Evolutionary conservation across 768 basidiomycete species (phyloP), one percentile per base, ranked within the genome.

Genomic region (Mycena amicta): DNA sequence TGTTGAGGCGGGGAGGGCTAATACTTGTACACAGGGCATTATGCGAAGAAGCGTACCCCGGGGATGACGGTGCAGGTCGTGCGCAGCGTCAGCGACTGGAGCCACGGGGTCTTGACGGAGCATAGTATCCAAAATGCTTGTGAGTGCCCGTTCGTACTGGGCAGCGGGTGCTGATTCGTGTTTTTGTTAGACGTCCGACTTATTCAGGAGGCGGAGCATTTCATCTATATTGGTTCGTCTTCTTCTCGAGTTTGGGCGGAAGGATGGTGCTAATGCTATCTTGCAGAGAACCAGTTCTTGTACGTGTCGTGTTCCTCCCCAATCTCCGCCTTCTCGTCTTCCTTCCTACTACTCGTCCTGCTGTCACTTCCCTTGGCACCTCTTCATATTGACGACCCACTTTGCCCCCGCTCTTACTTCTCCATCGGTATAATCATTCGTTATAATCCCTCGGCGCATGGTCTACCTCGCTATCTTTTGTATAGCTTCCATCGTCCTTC

Each of bases 81-180:
- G 41, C 83, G 96, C 53, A 92, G 90, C 60, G 90, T 95, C 22
- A 86, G 81, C 1, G 96, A 98, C 73, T 99, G 96, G 96, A 91
- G 88, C 66, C 92, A 94, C 66, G 96, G 95, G 2, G 90, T 95
- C 31, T 77, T 95, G 62, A 89, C 84, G 3, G 96, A 98, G 72
- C 83, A 86, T 57, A 94, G 92, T 71, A 93, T 98, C 59, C 95
- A 97, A 74, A 90, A 93, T 65, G 95, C 96, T 47, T 94, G 92
- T 92, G 67, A 70, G 89, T 83, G 49, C 30, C 4, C 46, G 28
- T 37, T 29, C 12, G 28, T 23, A 20, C 29, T 23, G 40, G 51
- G n/a, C 40, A 53, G 56, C 30, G 29, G 20, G 22, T 27, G 6
- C 26, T 25, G 30, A 18, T 58, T 46, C 20, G 55, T 45, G 23